Evolutionary conservation across 768 basidiomycete genomes (phyloP), one percentile per base, ranked within the genome.

Genomic region (Fomitopsis pulvina): DNA sequence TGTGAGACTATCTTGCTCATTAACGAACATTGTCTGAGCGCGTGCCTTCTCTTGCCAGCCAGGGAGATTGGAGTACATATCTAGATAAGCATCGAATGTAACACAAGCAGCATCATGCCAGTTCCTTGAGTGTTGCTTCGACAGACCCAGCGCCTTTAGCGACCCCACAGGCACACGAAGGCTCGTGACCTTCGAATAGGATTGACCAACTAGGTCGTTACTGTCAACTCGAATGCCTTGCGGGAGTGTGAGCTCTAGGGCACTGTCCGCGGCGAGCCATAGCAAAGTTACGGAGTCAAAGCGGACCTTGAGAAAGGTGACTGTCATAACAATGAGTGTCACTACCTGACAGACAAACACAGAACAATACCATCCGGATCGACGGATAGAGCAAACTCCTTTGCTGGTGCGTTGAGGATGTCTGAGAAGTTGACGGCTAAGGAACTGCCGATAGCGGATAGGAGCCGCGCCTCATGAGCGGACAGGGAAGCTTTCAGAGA

Each of bases 261-360:
- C 82, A 20, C 80, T 75, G 26, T 67, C 64, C 3, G 71, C 75
- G 6, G 75, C 74, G 51, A 69, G 68, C 71, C 85, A 80, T 3
- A 77, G 76, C 6, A 76, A 56, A 47, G 89, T 78, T 20, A 86
- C 44, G 2, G 71, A 60, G 37, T 70, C 73, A 26, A 91, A 27
- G 0, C 75, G 67, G 20, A 94, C 60, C 52, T 87, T 92, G 58
- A 92, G 65, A 59, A 95, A 91, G 0, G 93, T 96, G 28, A 92
- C 93, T 95, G 48, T 28, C 8, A 29, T 27, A 4, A 8, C n/a
- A 6, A 12, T 45, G 9, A 46, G 30, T 22, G 3, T 18, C 2
- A 28, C 26, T 18, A 4, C 11, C n/a, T 42, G 27, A 10, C 20
- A 22, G 25, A 9, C 48, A 28, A 43, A n/a, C 44, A 26, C 21